Evolutionary conservation across 345 rosid species (phyloP).

Genomic region (Euphorbia peplus): DNA sequence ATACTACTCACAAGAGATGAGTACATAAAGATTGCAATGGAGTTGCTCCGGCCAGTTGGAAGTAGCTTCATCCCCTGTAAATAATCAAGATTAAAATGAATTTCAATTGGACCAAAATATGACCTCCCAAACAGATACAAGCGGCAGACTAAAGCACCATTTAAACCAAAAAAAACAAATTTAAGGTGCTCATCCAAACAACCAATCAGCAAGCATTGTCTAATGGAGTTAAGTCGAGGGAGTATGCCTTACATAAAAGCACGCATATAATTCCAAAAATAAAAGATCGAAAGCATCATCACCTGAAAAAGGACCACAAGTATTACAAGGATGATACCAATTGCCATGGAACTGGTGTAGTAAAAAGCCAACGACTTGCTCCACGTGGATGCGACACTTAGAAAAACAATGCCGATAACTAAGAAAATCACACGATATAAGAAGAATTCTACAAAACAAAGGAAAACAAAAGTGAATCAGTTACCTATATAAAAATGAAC

Average conservation of each 20-base stretch:
- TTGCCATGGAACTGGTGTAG: conserved; percentile 88
- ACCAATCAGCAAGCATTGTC: not conserved
- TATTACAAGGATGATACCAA: conserved; percentile 83
- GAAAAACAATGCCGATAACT: conserved; percentile 50
- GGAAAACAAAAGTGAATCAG: conserved; percentile 3
- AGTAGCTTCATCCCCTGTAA: conserved; percentile 90
- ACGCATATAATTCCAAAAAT: not conserved
- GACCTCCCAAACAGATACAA: not conserved
- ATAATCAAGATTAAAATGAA: conserved; percentile 8
- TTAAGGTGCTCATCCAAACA: not conserved
- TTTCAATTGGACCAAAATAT: not conserved
- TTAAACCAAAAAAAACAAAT: not conserved
- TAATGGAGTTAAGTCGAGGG: not conserved
- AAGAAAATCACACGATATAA: conserved; percentile 63
- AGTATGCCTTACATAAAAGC: no score
- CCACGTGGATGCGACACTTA: conserved; percentile 57
- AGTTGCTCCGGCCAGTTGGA: conserved; percentile 79
- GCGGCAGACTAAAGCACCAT: not conserved
- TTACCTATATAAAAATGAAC: conserved; percentile 11
- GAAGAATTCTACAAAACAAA: conserved; percentile 55
- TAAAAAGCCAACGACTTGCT: conserved; percentile 82
- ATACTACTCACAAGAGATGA: conserved; percentile 61
- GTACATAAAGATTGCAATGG: conserved; percentile 77
- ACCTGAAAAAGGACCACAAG: conserved; percentile 92
- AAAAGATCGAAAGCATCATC: not conserved